Base-by-base conservation (phyloP, 164 flowering plant genomes). In the Stephania japonica region DNA sequence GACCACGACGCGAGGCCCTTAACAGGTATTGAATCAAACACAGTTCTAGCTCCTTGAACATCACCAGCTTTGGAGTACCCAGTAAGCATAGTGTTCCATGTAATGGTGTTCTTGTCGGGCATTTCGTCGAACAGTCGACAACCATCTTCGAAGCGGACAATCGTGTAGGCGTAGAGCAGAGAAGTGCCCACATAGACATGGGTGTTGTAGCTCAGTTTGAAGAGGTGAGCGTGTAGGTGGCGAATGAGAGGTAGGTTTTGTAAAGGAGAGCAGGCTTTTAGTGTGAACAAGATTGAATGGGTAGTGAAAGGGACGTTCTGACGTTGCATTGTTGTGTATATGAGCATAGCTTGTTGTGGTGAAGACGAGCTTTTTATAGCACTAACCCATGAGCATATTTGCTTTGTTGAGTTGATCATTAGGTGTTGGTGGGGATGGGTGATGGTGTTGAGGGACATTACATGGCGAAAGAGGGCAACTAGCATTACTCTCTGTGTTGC, bases 61-160 rank as follows among this genome's bases (percentile, higher is more conserved):
- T 82, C 74, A 3, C 89, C 87, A 4, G 9, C 42, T 72, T 78
- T 85, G 0, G 85, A 84, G 77, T 73, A 83, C 10, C 88, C 89
- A 0, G 86, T 74, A 44, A 89, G 81, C 89, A 91, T 87, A 0
- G 87, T 80, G 62, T 89, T 88, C 90, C 91, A 91, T 0, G 91
- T 85, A 32, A 86, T 86, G 0, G 81, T 68, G 59, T 82, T 89
- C 73, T 81, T 78, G 1, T 75, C 68, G 21, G 88, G 90, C 85
- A 87, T 83, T 88, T 87, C 87, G 19, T 89, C 93, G 70, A 91
- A 91, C 88, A 89, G 64, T 1, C 8, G 10, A 64, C 87, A 69
- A 0, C 90, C 90, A 61, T 81, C 80, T 0, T 10, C 12, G 23
- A 91, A 80, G 0, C 80, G 81, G 3, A 70, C n/a, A 1, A 71